A percentile compares a stretch with the other conserved stretches of the same genome.
Conservation (phyloP, 1,284 basidiomycete genomes). For the Xerocomus nothofagi region DNA sequence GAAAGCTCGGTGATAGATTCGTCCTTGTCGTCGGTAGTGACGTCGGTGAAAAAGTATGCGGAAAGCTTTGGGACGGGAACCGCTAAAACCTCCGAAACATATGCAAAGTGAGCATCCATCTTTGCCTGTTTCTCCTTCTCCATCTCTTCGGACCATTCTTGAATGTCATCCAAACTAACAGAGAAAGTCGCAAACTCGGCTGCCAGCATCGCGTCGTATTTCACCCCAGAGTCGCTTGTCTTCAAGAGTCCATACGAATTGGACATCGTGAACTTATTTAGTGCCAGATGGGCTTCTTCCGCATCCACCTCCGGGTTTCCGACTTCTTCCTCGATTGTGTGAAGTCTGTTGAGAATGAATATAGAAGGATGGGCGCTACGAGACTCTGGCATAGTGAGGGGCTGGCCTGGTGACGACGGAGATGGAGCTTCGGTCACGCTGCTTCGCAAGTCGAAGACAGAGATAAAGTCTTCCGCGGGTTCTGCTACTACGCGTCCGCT, state of each 20-base stretch:
- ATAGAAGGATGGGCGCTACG: background rate
- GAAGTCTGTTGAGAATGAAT: background rate
- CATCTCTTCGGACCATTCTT: constrained; percentile 20
- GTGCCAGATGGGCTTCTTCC: background rate
- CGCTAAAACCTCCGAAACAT: constrained; percentile 9
- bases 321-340: constrained; percentile 7
- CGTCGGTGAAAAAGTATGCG: background rate
- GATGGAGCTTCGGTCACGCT: background rate
- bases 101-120: constrained; percentile 19
- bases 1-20: background rate
- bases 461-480: constrained; percentile 4
- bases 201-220: constrained; percentile 11
- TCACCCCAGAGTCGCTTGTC: constrained; percentile 7
- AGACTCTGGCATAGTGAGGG: background rate
- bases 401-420: background rate
- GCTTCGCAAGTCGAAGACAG: background rate
- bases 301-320: background rate
- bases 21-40: background rate
- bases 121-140: constrained; percentile 14
- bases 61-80: constrained; percentile 16
- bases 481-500: background rate
- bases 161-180: constrained; percentile 9
- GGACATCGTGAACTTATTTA: background rate
- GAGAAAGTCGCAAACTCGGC: constrained; percentile 15
- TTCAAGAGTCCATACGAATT: background rate